Percentiles rank a stretch among this genome's conserved stretches.
phyloP scores from a whole-genome alignment of 129 eudicot genomes.

The Helianthus tuberosus region DNA sequence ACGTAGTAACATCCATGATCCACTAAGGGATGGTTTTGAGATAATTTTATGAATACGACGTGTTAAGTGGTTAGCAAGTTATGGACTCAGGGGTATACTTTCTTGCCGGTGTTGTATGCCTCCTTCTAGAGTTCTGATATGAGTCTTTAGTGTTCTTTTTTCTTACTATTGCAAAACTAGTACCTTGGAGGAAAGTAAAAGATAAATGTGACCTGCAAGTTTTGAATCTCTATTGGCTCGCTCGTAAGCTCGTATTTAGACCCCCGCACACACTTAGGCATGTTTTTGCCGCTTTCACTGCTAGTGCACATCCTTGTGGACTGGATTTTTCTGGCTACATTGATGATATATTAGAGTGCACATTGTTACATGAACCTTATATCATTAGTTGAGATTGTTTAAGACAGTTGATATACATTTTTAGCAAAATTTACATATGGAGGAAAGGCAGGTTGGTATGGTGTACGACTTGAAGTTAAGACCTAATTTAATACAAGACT shows the following conservation, averaged over 20 bases:
- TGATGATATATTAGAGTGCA: not conserved
- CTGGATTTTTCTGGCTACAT: slow-evolving; percentile 3
- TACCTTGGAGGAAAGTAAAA: slow-evolving; percentile 16
- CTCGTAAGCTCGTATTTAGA: not conserved
- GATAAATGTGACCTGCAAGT: slow-evolving; percentile 6
- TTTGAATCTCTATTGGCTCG: slow-evolving; percentile 3
- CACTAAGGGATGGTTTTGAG: not conserved
- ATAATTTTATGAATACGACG: not conserved
- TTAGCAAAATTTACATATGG: slow-evolving; percentile 1
- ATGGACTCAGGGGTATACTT: not conserved
- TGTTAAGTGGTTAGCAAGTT: not conserved
- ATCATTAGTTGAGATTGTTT: not conserved
- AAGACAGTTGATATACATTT: not conserved
- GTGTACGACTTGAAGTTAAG: slow-evolving; percentile 10
- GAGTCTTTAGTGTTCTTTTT: not conserved
- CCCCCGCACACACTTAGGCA: slow-evolving; percentile 4
- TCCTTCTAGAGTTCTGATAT: not conserved
- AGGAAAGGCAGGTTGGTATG: slow-evolving; percentile 8
- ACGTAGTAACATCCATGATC: not conserved
- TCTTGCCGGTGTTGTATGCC: not conserved
- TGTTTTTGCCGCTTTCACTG: not conserved
- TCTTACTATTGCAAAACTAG: not conserved
- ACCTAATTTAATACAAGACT: not conserved
- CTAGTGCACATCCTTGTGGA: not conserved
- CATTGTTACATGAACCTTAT: slow-evolving; percentile 2